phyloP scores from a whole-genome alignment of 2,329 filamentous ascomycete genomes.

The Fusarium napiforme region DNA sequence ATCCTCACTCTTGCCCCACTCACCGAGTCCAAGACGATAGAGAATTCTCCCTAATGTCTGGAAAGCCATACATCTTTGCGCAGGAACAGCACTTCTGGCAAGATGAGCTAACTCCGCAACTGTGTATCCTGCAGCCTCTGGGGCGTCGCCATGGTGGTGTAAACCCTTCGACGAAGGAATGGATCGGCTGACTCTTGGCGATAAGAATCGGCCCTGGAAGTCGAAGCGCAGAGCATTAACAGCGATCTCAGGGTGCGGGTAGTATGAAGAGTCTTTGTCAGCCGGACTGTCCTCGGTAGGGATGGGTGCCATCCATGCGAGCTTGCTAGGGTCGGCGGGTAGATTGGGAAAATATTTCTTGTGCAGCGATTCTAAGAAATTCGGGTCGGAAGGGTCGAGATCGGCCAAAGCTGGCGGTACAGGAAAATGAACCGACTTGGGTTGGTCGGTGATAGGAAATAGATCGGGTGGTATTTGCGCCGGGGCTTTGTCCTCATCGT shows the following conservation, averaged over 20 bases:
- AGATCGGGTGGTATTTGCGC: slow-evolving; percentile 55
- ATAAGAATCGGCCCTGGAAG: slow-evolving; percentile 82
- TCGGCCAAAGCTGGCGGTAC: slow-evolving; percentile 67
- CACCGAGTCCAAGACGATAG: slow-evolving; percentile 81
- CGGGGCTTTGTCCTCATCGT: slow-evolving; percentile 58
- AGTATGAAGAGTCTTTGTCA: slow-evolving; percentile 81
- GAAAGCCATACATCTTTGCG: slow-evolving; percentile 90
- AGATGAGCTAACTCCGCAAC: slow-evolving; percentile 85
- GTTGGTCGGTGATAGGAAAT: slow-evolving; percentile 54
- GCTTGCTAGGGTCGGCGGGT: slow-evolving; percentile 82
- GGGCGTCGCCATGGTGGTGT: slow-evolving; percentile 93
- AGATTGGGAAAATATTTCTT: slow-evolving; percentile 93
- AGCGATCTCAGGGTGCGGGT: slow-evolving; percentile 78
- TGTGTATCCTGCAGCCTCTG: slow-evolving; percentile 94
- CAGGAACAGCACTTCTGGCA: slow-evolving; percentile 82
- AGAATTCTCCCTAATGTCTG: slow-evolving; percentile 89
- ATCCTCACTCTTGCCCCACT: slow-evolving; percentile 69
- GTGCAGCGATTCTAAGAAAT: slow-evolving; percentile 87
- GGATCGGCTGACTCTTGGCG: slow-evolving; percentile 77
- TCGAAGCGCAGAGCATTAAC: slow-evolving; percentile 87
- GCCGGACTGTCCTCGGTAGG: slow-evolving; percentile 72
- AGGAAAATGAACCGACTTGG: slow-evolving; percentile 70
- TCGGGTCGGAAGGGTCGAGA: slow-evolving; percentile 83
- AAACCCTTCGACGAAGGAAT: slow-evolving; percentile 83
- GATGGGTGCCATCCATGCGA: slow-evolving; percentile 88